These are phyloP conservation scores for Saccharomycopsis malanga DNA, from an alignment of 805 yeast species.

Conservation along the genomic window DNA sequence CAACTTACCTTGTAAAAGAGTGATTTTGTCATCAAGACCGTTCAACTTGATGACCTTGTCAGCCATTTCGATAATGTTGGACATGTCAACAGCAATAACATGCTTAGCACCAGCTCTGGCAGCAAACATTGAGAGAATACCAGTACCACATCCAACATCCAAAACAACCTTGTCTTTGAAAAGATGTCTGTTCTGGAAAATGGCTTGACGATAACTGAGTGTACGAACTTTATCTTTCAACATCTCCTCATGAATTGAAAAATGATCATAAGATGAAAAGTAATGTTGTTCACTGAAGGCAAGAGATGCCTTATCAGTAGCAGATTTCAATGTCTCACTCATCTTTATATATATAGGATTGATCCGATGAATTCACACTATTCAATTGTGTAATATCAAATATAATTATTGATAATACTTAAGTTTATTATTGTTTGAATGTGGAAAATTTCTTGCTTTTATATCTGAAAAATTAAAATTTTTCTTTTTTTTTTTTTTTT, in stretches of 20 bases:
- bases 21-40: slow-evolving; percentile 80
- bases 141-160: slow-evolving; percentile 99
- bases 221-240: slow-evolving; percentile 93
- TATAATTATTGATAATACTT: no score
- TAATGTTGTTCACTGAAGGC: slow-evolving; percentile 85
- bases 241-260: slow-evolving; percentile 98
- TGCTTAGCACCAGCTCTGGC: slow-evolving; percentile 98
- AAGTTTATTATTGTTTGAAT: no score
- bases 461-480: neutral
- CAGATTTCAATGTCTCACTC: slow-evolving; percentile 30
- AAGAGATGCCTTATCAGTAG: slow-evolving; percentile 59
- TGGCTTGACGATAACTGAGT: slow-evolving; percentile 83
- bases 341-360: no score
- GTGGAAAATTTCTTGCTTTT: neutral
- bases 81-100: slow-evolving; percentile 96
- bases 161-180: slow-evolving; percentile 91
- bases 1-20: slow-evolving; percentile 83
- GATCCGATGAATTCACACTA: no score
- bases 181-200: slow-evolving; percentile 77
- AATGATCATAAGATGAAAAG: slow-evolving; percentile 91
- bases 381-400: no score
- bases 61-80: slow-evolving; percentile 96
- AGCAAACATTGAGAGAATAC: slow-evolving; percentile 95
- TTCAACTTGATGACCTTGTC: slow-evolving; percentile 75
- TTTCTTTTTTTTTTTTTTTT: no score